Base-by-base conservation (phyloP, 768 basidiomycete genomes). In the Tephrocybe rancida region DNA sequence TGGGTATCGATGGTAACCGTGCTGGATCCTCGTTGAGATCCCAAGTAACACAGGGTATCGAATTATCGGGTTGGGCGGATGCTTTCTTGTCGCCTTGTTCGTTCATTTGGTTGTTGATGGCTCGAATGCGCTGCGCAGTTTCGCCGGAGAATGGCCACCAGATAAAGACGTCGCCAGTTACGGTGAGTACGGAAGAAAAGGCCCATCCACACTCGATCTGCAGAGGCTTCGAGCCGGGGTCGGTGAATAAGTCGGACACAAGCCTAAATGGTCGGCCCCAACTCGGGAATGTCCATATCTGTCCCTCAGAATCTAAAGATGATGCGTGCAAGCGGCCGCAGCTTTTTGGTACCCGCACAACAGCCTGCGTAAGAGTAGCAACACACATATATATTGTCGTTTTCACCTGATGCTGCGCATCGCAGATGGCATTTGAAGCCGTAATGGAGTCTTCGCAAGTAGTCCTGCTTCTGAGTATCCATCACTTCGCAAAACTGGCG, bases 121-220 rank as follows among this genome's bases (percentile, higher is more conserved):
- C 62, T 29, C 66, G 58, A 47, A 84, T 68, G 3, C 53, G 56
- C 9, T 69, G 57, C 16, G 63, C 58, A 63, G 88, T 73, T 6
- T 60, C 58, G 2, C 79, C 83, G 5, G 68, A 64, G 52, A 76
- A 74, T 3, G 88, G 90, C 85, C 86, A 92, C 83, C 86, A 91
- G 3, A 88, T 83, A 56, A 85, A 82, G 39, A 89, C 85, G 43
- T 85, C 81, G 2, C 91, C 90, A n/a, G 78, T 75, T 55, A 77
- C 74, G 8, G 86, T 88, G 61, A 96, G 83, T 26, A 87, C 73
- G 10, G 85, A 80, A n/a, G 87, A 87, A 67, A 88, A 90, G 13
- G 63, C 55, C 93, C 93, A 95, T 38, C 93, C 92, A 60, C 89
- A 87, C 65, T 87, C 87, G 32, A 92, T 78, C 65, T 89, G 89